Evolutionary conservation across 306 rosid genomes (phyloP).

Genomic region (Carpinus viminea): DNA sequence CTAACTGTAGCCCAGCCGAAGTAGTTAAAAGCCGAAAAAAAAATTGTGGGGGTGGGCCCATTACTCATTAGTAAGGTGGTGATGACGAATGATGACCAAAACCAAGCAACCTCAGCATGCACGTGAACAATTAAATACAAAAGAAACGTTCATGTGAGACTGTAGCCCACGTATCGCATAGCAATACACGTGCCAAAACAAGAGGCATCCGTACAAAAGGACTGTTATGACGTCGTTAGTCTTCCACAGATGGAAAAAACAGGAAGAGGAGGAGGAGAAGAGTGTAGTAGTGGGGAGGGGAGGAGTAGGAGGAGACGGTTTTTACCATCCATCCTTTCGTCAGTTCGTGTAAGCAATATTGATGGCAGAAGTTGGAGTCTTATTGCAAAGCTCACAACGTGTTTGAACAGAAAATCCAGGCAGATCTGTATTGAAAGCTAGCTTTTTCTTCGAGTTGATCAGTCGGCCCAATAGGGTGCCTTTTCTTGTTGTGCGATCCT

Average conservation of each 20-base stretch:
- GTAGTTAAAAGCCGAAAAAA: neutral
- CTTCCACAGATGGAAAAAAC: too few relatives aligned
- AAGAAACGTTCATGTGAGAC: neutral
- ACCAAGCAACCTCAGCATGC: neutral
- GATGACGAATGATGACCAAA: neutral
- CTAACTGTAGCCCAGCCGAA: too few relatives aligned
- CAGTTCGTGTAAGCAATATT: neutral
- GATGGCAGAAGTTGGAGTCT: neutral
- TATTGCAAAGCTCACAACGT: neutral
- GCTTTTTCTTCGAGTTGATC: neutral
- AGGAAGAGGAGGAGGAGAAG: too few relatives aligned
- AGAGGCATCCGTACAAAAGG: neutral
- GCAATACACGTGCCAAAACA: neutral
- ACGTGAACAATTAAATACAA: neutral
- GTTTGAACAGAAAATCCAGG: neutral
- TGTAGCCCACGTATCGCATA: neutral
- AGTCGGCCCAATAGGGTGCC: neutral
- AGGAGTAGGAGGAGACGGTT: too few relatives aligned
- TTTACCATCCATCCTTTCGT: too few relatives aligned
- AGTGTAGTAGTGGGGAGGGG: too few relatives aligned
- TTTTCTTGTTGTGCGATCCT: conserved; percentile 1
- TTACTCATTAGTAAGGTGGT: neutral
- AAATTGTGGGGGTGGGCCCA: neutral
- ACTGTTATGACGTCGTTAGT: neutral
- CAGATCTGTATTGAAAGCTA: conserved; percentile 7